phyloP scores from a whole-genome alignment of 129 eudicot genomes.

The Tagetes patula region DNA sequence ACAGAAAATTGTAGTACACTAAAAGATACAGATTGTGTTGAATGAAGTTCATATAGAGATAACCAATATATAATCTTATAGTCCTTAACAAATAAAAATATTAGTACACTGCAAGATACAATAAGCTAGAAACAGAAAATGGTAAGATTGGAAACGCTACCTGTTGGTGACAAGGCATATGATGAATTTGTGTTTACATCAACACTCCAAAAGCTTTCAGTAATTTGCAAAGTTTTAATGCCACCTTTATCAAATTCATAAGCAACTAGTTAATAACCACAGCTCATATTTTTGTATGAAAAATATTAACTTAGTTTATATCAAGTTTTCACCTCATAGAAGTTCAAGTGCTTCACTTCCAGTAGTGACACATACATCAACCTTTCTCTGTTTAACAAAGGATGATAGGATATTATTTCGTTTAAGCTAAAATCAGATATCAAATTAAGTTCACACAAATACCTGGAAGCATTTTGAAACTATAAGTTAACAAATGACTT shows the following conservation, averaged over 20 bases:
- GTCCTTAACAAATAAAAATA: no score
- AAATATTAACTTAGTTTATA: conserved; percentile 8
- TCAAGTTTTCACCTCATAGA: conserved; percentile 61
- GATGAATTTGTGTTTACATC: conserved; percentile 43
- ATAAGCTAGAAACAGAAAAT: no score
- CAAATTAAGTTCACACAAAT: conserved; percentile 9
- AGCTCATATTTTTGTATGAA: background rate
- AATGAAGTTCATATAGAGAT: no score
- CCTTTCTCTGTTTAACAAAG: conserved; percentile 64
- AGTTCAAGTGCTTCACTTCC: conserved; percentile 98
- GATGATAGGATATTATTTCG: conserved; percentile 19
- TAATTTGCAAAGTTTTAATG: conserved; percentile 77
- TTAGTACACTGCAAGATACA: no score
- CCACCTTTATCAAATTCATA: conserved; percentile 57
- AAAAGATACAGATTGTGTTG: no score
- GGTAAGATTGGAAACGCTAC: no score
- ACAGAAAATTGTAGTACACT: no score
- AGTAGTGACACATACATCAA: conserved; percentile 84
- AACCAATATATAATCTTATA: no score
- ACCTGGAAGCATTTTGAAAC: background rate
- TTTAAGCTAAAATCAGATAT: conserved; percentile 7
- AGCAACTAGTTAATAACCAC: conserved; percentile 4
- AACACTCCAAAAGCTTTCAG: conserved; percentile 97
- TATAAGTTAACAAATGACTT: background rate
- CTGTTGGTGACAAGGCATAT: background rate